Evolutionary conservation across 2,329 filamentous ascomycete species (phyloP).

Genomic region (Fusarium sp.): DNA sequence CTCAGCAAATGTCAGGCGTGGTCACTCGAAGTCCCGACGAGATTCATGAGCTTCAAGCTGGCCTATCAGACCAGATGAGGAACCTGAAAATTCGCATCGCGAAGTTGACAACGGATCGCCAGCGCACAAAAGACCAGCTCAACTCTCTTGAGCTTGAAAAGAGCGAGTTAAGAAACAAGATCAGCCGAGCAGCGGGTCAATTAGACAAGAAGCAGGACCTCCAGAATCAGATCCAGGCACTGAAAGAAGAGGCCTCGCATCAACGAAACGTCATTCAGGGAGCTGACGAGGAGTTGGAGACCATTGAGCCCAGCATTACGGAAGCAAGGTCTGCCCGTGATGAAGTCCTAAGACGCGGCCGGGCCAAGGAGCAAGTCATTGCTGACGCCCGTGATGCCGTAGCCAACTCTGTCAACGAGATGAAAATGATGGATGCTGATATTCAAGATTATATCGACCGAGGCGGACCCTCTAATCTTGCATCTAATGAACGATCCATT

Average conservation of each 20-base stretch:
- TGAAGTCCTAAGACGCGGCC: constrained; percentile 76
- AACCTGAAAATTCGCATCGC: constrained; percentile 69
- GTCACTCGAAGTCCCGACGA: constrained; percentile 79
- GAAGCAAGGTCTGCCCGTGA: constrained; percentile 81
- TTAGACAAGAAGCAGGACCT: constrained; percentile 83
- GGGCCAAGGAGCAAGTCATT: constrained; percentile 75
- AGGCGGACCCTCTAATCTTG: constrained; percentile 77
- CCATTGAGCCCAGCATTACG: constrained; percentile 77
- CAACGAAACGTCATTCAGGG: constrained; percentile 75
- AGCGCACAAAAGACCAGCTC: constrained; percentile 74
- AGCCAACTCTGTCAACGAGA: constrained; percentile 77
- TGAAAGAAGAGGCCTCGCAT: constrained; percentile 72
- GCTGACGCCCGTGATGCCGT: constrained; percentile 77
- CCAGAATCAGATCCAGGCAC: constrained; percentile 74
- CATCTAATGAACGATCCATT: constrained; percentile 75
- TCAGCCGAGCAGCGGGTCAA: constrained; percentile 75
- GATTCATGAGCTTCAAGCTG: constrained; percentile 79
- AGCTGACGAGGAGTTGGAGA: constrained; percentile 77
- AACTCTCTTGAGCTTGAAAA: constrained; percentile 79
- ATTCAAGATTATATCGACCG: constrained; percentile 82
- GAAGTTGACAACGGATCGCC: constrained; percentile 74
- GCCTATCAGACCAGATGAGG: constrained; percentile 73
- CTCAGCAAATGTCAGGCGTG: constrained; percentile 76
- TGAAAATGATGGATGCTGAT: constrained; percentile 78
- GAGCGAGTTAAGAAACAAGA: constrained; percentile 77